Evolutionary conservation across 2,329 filamentous ascomycete species (phyloP).

Genomic region (Tolypocladium album): DNA sequence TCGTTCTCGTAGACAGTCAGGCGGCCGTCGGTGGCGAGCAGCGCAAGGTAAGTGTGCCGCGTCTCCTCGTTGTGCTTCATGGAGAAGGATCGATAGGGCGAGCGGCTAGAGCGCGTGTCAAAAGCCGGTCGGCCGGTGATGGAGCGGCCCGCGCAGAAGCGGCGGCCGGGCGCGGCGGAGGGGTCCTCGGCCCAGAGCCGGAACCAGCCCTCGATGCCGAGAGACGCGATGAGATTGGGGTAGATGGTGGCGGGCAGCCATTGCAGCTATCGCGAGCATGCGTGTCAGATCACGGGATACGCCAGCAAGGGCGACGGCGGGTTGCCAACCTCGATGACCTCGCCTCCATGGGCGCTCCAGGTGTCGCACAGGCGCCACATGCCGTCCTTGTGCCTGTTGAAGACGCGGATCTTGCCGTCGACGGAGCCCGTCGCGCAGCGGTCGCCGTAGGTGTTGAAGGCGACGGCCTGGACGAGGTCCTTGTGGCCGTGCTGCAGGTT

Average conservation of each 20-base stretch:
- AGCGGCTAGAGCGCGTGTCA: conserved; percentile 44
- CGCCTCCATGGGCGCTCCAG: conserved; percentile 83
- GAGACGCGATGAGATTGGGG: conserved; percentile 73
- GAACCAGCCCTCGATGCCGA: conserved; percentile 82
- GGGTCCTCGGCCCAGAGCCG: conserved; percentile 90
- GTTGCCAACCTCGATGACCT: conserved; percentile 67
- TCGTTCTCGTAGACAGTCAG: conserved; percentile 77
- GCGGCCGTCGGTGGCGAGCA: conserved; percentile 73
- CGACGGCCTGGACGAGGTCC: conserved; percentile 72
- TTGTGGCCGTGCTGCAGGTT: conserved; percentile 66
- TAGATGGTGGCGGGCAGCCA: conserved; percentile 90
- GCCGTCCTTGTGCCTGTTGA: conserved; percentile 70
- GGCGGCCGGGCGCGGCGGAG: conserved; percentile 65
- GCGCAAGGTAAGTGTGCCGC: conserved; percentile 72
- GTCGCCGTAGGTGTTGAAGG: conserved; percentile 87
- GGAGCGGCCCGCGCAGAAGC: conserved; percentile 58
- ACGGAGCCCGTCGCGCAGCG: conserved; percentile 85
- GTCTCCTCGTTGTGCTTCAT: conserved; percentile 74
- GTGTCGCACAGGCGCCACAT: conserved; percentile 74
- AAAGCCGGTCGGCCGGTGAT: conserved; percentile 39
- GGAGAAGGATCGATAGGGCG: conserved; percentile 69
- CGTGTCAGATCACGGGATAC: neutral
- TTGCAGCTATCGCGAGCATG: conserved; percentile 51
- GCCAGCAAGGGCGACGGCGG: neutral
- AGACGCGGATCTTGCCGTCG: conserved; percentile 87